Conservation (phyloP, 441 rosid genomes). For the Melastoma candidum region DNA sequence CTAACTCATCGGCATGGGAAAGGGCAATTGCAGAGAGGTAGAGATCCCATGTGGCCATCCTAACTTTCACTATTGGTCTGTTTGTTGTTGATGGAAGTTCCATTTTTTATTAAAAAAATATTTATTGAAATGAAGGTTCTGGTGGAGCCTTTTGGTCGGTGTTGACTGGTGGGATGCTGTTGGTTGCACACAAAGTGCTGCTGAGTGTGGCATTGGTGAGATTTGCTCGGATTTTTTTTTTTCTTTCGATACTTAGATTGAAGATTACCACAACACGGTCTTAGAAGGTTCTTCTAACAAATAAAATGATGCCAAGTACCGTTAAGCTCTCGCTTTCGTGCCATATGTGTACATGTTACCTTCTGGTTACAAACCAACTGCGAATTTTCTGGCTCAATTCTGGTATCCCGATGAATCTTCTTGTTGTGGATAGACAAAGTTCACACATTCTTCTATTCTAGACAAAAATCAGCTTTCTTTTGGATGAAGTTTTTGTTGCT, state of each 20-base stretch:
- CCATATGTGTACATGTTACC: too few species aligned
- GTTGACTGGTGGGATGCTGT: conserved; percentile 99
- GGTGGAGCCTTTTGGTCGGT: conserved; percentile 99
- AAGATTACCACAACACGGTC: neutral
- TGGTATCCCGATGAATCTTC: too few species aligned
- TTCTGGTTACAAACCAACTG: too few species aligned
- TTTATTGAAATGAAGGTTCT: conserved; percentile 46
- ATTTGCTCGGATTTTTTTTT: conserved; percentile 3
- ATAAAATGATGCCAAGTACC: too few species aligned
- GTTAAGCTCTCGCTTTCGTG: too few species aligned
- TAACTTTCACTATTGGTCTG: neutral
- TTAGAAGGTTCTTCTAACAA: too few species aligned
- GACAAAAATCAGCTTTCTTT: too few species aligned
- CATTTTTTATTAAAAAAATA: neutral
- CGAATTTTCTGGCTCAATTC: too few species aligned
- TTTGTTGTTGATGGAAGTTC: neutral
- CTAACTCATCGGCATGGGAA: conserved; percentile 82
- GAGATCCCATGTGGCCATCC: neutral
- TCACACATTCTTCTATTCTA: too few species aligned
- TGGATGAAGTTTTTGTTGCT: too few species aligned
- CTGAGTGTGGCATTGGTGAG: conserved; percentile 95
- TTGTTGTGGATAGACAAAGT: too few species aligned
- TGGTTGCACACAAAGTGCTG: conserved; percentile 99
- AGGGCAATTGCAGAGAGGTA: conserved; percentile 99
- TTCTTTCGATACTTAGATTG: neutral